Base-by-base conservation (phyloP, 176 grass and related monocot genomes). In the bread wheat (Triticum aestivum) region DNA sequence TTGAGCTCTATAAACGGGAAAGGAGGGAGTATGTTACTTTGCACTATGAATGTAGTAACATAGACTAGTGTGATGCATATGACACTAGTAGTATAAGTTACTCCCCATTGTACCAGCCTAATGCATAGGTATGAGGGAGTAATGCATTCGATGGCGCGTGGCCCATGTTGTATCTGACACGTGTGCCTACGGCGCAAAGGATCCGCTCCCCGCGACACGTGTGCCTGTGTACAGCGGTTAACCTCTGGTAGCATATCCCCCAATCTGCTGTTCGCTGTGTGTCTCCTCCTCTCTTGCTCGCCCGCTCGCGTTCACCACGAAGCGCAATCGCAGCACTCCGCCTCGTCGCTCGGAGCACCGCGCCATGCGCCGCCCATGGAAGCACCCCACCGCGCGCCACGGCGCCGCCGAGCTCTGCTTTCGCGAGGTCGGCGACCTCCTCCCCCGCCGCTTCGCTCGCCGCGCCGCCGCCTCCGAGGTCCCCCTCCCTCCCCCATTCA, bases 401-500 rank as follows among this genome's bases (percentile, higher is more conserved):
- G 73, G 81, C 85, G 79, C 89, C 68, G 26, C 83, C 21, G 87
- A 92, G 39, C 85, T 98, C 30, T 91, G 81, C 66, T 84, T 89
- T n/a, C 96, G 93, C 5, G 96, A 98, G 88, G 85, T 90, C 38
- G 93, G 96, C 32, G 71, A 75, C 21, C 77, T 93, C 82, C 78
- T 86, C 32, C 91, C 91, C 23, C 81, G 83, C 67, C 83, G 77
- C 88, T 95, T 95, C 86, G 83, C 92, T 24, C 91, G 80, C 75
- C 89, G 89, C 68, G 68, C 92, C 29, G 90, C 76, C 27, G 93
- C 83, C 69, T 94, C 93, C 58, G 91, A 95, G 96, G 93, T 94
- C 5, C 64, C 73, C 44, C 38, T 39, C 35, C n/a, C 49, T 73
- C 18, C 39, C 13, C 5, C 49, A 29, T 39, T 9, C 2, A 8